Conservation (phyloP, 139 green algal species). For the Chlamydomonas sphaeroides region DNA sequence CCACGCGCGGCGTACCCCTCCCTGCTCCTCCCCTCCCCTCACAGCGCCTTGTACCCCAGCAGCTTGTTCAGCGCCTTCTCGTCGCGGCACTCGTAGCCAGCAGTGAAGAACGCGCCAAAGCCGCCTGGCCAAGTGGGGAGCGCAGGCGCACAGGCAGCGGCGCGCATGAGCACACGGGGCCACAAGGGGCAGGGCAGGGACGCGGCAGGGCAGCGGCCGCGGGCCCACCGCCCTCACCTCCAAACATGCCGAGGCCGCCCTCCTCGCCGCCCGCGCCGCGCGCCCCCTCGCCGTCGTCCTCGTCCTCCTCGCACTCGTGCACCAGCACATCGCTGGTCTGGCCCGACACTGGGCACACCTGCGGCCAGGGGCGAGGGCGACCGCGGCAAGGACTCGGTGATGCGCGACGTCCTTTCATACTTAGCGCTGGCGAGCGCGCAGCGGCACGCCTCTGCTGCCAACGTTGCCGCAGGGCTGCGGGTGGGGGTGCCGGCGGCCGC, state of each 20-base stretch:
- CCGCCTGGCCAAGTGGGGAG: background rate
- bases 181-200: background rate
- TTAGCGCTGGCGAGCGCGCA: too few relatives aligned
- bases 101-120: slow-evolving; percentile 20
- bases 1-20: too few relatives aligned
- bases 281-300: background rate
- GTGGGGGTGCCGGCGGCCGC: too few relatives aligned
- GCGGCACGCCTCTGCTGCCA: too few relatives aligned
- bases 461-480: too few relatives aligned
- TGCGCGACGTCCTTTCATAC: too few relatives aligned
- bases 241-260: slow-evolving; percentile 1
- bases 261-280: slow-evolving; percentile 14
- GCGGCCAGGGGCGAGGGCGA: too few relatives aligned
- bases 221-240: background rate
- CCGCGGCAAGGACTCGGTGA: too few relatives aligned
- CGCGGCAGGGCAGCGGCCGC: background rate
- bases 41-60: slow-evolving; percentile 38
- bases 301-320: slow-evolving; percentile 33
- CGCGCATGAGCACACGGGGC: too few relatives aligned
- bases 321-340: slow-evolving; percentile 34
- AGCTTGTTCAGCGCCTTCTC: slow-evolving; percentile 25
- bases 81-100: slow-evolving; percentile 39
- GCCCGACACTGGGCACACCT: slow-evolving; percentile 27
- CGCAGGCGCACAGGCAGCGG: background rate
- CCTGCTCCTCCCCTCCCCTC: background rate